phyloP scores from a whole-genome alignment of 768 basidiomycete genomes.

The Nevesoporus exiguus region DNA sequence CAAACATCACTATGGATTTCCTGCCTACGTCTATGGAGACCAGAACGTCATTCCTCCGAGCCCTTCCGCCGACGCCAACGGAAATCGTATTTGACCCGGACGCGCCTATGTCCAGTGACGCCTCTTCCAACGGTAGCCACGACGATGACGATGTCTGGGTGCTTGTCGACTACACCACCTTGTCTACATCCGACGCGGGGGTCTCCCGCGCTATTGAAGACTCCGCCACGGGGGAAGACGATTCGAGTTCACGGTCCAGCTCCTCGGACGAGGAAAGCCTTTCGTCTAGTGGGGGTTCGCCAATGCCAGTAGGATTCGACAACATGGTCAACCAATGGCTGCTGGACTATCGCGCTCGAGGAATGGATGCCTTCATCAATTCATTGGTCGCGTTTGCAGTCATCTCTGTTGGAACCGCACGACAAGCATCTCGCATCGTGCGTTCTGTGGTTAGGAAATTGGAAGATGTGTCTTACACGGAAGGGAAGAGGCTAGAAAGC shows the following conservation, averaged over 20 bases:
- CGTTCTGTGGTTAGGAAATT: constrained; percentile 6
- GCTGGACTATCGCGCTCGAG: constrained; percentile 20
- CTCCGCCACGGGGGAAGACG: not conserved
- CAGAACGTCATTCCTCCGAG: not conserved
- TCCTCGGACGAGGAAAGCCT: constrained; percentile 13
- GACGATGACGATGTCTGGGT: constrained; percentile 1
- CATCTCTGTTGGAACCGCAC: constrained; percentile 8
- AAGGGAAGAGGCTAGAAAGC: constrained; percentile 12
- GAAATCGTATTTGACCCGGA: constrained; percentile 1
- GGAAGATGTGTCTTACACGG: constrained; percentile 1
- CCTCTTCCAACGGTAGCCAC: not conserved
- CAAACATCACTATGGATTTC: constrained; percentile 19
- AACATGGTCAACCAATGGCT: constrained; percentile 17
- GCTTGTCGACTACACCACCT: not conserved
- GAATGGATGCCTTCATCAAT: constrained; percentile 14
- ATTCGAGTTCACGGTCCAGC: not conserved
- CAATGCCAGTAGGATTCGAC: constrained; percentile 10
- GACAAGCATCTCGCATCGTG: constrained; percentile 19
- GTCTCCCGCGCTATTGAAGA: not conserved
- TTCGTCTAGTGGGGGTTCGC: constrained; percentile 2
- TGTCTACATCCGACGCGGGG: not conserved
- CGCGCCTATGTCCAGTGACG: not conserved
- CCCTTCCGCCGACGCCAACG: constrained; percentile 23
- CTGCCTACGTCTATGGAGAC: constrained; percentile 10
- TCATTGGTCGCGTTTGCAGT: constrained; percentile 15